A percentile compares a stretch with the other conserved stretches of the same genome.
Conservation (phyloP, 306 rosid species). For the Macrotyloma uniflorum region DNA sequence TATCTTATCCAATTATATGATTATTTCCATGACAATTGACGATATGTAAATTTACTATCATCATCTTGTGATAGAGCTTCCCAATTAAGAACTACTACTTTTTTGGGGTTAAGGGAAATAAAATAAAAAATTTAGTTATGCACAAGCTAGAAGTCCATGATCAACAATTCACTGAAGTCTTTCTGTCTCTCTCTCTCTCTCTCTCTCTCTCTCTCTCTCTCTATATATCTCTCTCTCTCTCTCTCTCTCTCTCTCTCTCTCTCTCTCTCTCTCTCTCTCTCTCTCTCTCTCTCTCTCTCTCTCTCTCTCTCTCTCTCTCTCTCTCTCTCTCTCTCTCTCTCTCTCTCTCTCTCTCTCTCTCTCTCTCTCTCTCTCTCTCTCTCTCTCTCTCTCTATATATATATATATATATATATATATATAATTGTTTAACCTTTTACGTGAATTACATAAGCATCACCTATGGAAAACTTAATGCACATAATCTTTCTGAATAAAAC, state of each 20-base stretch:
- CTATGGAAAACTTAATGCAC: neutral
- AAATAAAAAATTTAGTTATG: neutral
- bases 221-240: too few species aligned
- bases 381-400: too few species aligned
- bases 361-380: too few species aligned
- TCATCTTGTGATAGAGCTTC: constrained; percentile 31
- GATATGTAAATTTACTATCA: constrained; percentile 24
- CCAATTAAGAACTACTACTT: neutral
- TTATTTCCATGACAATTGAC: neutral
- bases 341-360: too few species aligned
- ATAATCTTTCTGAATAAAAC: neutral
- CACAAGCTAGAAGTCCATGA: neutral
- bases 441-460: neutral
- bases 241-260: too few species aligned
- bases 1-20: constrained; percentile 1
- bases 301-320: too few species aligned
- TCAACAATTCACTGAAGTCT: neutral
- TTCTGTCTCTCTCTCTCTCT: too few species aligned
- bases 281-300: too few species aligned
- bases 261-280: too few species aligned
- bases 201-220: too few species aligned
- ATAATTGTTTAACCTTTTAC: neutral
- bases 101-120: neutral
- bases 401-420: too few species aligned
- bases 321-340: too few species aligned